Percentiles rank a stretch among this genome's conserved stretches.
These are phyloP conservation scores for Naematelia aurantialba DNA, from an alignment of 768 basidiomycete species.

Conservation along the genomic window DNA sequence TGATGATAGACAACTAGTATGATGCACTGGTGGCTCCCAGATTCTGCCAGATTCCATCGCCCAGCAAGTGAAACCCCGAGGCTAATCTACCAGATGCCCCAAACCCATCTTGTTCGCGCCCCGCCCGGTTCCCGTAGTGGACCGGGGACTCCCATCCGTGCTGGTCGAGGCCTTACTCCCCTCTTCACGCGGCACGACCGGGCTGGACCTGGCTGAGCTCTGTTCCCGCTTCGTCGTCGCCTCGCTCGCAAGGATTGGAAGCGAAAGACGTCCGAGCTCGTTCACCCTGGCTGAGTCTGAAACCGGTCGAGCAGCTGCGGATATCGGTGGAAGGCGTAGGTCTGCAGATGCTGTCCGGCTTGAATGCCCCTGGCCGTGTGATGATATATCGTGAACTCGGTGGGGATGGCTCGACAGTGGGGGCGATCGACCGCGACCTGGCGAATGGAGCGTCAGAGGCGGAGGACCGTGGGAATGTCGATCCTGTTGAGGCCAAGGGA, in stretches of 20 bases:
- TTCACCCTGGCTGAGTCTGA: neutral
- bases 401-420: neutral
- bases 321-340: neutral
- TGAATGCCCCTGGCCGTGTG: no score
- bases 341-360: neutral
- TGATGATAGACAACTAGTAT: neutral
- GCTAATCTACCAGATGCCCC: constrained; percentile 27
- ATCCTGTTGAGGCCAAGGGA: neutral
- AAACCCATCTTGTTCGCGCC: constrained; percentile 26
- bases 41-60: no score
- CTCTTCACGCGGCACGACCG: neutral
- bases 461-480: neutral
- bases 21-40: no score
- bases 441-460: neutral
- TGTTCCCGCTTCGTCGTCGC: neutral
- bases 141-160: neutral
- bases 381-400: neutral
- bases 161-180: neutral
- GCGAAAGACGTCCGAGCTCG: neutral
- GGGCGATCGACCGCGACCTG: neutral
- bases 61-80: no score
- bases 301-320: neutral
- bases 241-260: neutral
- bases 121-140: constrained; percentile 8
- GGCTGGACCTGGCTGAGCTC: neutral